A percentile compares a stretch with the other conserved stretches of the same genome.
Conservation (phyloP, 345 rosid genomes). For the Excoecaria cochinchinensis region DNA sequence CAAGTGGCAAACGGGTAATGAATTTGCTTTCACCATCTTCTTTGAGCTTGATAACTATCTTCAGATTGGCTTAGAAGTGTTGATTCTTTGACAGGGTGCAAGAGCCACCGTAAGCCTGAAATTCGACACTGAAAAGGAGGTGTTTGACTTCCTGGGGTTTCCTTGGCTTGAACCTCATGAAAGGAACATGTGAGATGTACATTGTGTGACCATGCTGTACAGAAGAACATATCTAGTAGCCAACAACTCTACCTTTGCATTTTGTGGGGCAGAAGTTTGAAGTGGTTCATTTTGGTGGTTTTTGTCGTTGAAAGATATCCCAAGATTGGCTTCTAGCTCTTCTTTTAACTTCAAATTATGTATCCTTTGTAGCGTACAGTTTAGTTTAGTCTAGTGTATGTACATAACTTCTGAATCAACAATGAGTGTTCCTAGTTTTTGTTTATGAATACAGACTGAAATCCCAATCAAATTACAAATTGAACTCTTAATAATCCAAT, state of each 20-base stretch:
- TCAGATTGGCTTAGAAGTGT: background rate
- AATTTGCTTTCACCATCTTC: background rate
- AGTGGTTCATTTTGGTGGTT: constrained; percentile 1
- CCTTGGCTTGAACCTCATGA: constrained; percentile 81
- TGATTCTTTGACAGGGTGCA: constrained; percentile 51
- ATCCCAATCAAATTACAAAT: background rate
- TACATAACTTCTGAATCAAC: background rate
- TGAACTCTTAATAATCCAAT: too few relatives aligned
- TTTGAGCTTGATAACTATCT: background rate
- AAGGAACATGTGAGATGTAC: constrained; percentile 58
- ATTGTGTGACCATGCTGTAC: too few relatives aligned
- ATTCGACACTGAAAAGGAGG: constrained; percentile 65
- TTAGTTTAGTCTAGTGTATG: background rate
- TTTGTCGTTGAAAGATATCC: background rate
- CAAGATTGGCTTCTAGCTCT: background rate
- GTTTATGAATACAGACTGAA: background rate
- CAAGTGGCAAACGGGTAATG: constrained; percentile 70
- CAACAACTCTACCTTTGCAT: background rate
- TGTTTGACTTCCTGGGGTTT: constrained; percentile 79
- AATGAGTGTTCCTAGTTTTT: background rate
- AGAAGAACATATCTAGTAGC: too few relatives aligned
- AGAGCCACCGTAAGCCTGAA: constrained; percentile 62
- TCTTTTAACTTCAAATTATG: background rate
- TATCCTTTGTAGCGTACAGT: background rate
- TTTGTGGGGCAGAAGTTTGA: background rate